Base-by-base conservation (phyloP, 2,329 filamentous ascomycete genomes). In the Fragosphaeria purpurea region DNA sequence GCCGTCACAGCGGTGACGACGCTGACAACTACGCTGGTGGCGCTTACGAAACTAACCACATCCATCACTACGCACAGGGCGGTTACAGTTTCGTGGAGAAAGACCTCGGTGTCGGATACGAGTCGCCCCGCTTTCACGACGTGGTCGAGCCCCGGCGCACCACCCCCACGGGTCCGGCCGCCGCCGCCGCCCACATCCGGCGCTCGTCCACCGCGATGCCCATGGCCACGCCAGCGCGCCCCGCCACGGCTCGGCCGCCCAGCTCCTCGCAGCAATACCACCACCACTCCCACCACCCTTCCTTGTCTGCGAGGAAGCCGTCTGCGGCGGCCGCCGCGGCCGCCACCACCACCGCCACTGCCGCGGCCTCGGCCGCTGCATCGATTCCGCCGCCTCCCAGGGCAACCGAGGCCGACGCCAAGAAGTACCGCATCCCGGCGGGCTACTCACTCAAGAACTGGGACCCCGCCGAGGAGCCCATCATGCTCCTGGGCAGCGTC, bases 361-460 rank as follows among this genome's bases (percentile, higher is more conserved):
- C 22, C 22, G 7, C 48, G 5, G 38, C 35, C 8, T 35, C 31
- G 32, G 22, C n/a, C 4, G 34, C 34, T 1, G 10, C 41, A 7
- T 12, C 56, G 41, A 62, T 68, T 10, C 62, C 67, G 12, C 55
- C 67, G 7, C 57, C 66, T 8, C 64, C 67, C 50, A 70, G 72
- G 61, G 79, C 80, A 6, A 83, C 79, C 34, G 76, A 80, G 55
- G 70, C 68, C 10, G 80, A 84, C 63, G 77, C 79, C 38, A 73
- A 71, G 61, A 72, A 68, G 64, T 85, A 87, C 62, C 78, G 80
- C 53, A 96, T 98, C 51, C 90, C 93, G 2, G 68, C 82, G 1
- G 91, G 93, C 55, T 98, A 94, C 72, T 95, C 88, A 32, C 82
- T 91, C 64, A 97, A 97, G 77, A 95, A 97, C 73, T 97, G 93